Conservation (phyloP, 2,329 filamentous ascomycete genomes). For the Phoma herbarum region DNA sequence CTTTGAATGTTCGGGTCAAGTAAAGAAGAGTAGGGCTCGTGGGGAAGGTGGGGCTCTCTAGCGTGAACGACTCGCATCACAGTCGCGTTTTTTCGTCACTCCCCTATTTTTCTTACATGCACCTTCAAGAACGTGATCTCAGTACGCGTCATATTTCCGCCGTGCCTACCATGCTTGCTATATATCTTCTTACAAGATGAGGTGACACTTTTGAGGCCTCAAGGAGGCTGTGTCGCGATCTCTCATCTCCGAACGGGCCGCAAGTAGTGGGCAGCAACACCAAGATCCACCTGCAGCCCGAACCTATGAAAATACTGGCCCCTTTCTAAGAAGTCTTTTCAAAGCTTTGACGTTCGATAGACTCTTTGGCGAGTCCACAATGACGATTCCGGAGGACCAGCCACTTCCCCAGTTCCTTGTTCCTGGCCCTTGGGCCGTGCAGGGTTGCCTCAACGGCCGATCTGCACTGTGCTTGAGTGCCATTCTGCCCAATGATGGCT, state of each 20-base stretch:
- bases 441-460: conserved; percentile 5
- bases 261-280: conserved; percentile 5
- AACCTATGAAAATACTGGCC: background rate
- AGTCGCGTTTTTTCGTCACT: background rate
- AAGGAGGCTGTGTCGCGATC: background rate
- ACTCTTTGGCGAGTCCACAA: background rate
- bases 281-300: background rate
- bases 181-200: background rate
- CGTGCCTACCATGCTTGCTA: background rate
- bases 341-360: background rate
- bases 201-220: background rate
- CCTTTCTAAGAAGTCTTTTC: background rate
- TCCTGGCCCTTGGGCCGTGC: conserved; percentile 12
- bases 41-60: conserved; percentile 1
- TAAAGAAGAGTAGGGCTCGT: background rate
- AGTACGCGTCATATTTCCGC: background rate
- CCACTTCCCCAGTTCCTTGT: conserved; percentile 5
- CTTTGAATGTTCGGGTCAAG: no score
- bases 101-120: background rate
- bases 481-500: conserved; percentile 7
- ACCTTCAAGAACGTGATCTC: background rate
- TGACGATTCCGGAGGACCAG: conserved; percentile 2
- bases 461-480: conserved; percentile 2
- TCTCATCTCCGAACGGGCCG: conserved; percentile 4
- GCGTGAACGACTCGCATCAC: conserved; percentile 1